Conservation (phyloP, 768 basidiomycete genomes). For the Lactifluus piperatus region DNA sequence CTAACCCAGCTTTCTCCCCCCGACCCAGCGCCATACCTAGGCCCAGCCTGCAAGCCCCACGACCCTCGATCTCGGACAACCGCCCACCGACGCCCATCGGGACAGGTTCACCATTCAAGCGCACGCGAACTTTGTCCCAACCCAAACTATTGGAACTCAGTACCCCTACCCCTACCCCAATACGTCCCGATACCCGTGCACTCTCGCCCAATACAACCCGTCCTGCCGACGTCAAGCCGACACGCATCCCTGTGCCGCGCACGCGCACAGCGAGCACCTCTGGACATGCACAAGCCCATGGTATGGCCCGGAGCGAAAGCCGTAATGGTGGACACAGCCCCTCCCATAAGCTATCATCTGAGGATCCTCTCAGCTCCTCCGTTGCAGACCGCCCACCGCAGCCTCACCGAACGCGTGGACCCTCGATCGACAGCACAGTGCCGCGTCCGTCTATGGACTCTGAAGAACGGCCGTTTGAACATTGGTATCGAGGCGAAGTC, state of each 20-base stretch:
- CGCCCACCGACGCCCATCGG: constrained; percentile 11
- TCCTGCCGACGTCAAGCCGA: constrained; percentile 30
- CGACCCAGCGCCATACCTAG: constrained; percentile 42
- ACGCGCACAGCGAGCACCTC: constrained; percentile 35
- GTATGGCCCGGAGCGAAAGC: constrained; percentile 26
- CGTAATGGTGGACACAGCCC: constrained; percentile 23
- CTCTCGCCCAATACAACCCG: constrained; percentile 29
- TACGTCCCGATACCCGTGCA: constrained; percentile 20
- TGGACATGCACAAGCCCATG: constrained; percentile 26
- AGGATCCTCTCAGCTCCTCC: neutral
- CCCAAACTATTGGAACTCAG: constrained; percentile 40
- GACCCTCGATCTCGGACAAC: constrained; percentile 25
- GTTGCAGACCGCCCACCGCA: constrained; percentile 32
- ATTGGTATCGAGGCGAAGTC: constrained; percentile 86
- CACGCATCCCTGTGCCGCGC: constrained; percentile 43
- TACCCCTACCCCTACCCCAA: constrained; percentile 31
- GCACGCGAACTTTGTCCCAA: constrained; percentile 58
- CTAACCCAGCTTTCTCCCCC: constrained; percentile 22
- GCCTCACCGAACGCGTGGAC: constrained; percentile 40
- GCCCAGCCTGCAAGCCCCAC: constrained; percentile 34
- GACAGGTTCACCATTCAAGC: constrained; percentile 29
- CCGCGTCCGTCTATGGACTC: constrained; percentile 61
- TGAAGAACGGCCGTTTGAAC: constrained; percentile 77
- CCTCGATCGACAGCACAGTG: constrained; percentile 24
- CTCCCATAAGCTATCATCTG: neutral